phyloP scores from a whole-genome alignment of 768 basidiomycete genomes.

The Gyrodon lividus region DNA sequence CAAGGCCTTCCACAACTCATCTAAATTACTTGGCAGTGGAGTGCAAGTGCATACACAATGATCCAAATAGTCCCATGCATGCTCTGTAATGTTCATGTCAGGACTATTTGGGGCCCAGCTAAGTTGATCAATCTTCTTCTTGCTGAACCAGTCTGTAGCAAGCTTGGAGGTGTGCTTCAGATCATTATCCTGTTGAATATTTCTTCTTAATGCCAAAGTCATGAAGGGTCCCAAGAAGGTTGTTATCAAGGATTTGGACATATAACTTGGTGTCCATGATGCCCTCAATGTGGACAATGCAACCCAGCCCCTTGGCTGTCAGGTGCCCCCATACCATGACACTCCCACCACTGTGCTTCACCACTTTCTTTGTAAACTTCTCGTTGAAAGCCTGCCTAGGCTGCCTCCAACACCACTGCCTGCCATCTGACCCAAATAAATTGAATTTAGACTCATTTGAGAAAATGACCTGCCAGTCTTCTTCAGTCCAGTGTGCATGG shows the following conservation, averaged over 20 bases:
- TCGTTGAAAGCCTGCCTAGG: conserved; percentile 26
- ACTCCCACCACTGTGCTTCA: conserved; percentile 37
- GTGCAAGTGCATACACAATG: not conserved
- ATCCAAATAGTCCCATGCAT: conserved; percentile 26
- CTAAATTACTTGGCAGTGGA: conserved; percentile 9
- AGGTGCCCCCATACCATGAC: conserved; percentile 39
- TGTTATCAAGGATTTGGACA: conserved; percentile 28
- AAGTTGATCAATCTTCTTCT: conserved; percentile 27
- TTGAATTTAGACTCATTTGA: conserved; percentile 37
- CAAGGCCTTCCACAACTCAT: conserved; percentile 27
- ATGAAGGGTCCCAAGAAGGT: conserved; percentile 25
- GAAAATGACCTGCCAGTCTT: conserved; percentile 29
- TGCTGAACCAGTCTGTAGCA: conserved; percentile 29
- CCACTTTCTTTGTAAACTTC: conserved; percentile 21
- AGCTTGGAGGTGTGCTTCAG: conserved; percentile 36
- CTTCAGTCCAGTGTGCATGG: conserved; percentile 25
- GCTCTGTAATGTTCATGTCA: conserved; percentile 40
- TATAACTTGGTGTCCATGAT: conserved; percentile 29
- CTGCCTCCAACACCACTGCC: conserved; percentile 30
- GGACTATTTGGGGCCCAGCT: conserved; percentile 34
- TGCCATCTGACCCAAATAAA: conserved; percentile 33
- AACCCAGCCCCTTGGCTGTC: conserved; percentile 26
- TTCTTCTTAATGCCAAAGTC: conserved; percentile 18
- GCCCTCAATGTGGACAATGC: conserved; percentile 33
- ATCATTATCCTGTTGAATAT: conserved; percentile 39